Evolutionary conservation across 176 grass and related monocot species (phyloP), one percentile per base, ranked within the genome.

Genomic region (Aegilops longissima): DNA sequence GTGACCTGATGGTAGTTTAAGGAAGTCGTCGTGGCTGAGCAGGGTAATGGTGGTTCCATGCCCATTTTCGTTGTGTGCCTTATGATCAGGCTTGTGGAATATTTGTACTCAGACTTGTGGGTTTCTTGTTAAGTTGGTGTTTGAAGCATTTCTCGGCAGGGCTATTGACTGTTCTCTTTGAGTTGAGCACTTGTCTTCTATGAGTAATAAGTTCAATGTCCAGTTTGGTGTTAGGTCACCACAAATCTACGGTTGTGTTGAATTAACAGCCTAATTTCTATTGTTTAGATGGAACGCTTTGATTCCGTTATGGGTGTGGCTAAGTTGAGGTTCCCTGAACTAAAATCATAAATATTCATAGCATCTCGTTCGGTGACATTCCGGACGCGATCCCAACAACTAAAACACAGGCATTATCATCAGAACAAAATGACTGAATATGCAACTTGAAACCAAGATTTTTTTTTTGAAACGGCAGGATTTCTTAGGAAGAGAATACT

Each of bases 1-100:
- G 89, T 39, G 82, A 92, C 62, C 51, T 92, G 42, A 90, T 94
- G 89, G 73, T 80, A 23, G 73, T 91, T 52, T 94, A 59, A 88
- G 76, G 20, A 21, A 4, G n/a, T 11, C 12, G 31, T 44, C 6
- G 56, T 78, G 59, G 9, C 12, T 85, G 49, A 76, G 58, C 39
- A 38, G 24, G 10, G 7, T 33, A 20, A 36, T 45, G 11, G 6
- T 77, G 24, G 24, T 81, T 68, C 27, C 79, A 51, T 59, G 65
- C 9, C 27, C 10, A 31, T 75, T 27, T 24, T 4, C 27, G 54
- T 10, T 63, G 5, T 63, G 1, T 49, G 29, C 68, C 20, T 38
- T 66, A 13, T 36, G 12, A 62, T 49, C 54, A 44, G 49, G 21
- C 64, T 12, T 73, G 10, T 49, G 24, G 45, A 77, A 42, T 59